Conservation (phyloP, 352 stramenopile species). For the Phytophthora megakarya region DNA sequence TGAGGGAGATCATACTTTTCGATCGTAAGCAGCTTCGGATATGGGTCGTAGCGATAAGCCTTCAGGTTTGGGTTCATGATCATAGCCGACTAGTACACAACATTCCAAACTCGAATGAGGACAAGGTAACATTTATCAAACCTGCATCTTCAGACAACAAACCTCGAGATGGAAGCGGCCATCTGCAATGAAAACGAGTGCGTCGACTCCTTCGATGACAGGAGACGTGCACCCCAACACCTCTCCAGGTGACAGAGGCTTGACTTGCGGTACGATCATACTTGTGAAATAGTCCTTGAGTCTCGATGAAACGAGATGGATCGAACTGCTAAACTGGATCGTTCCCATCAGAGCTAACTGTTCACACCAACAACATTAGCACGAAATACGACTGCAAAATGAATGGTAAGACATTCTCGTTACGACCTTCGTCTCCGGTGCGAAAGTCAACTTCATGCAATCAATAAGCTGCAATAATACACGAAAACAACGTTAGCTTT, state of each 20-base stretch:
- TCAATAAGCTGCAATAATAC: constrained; percentile 82
- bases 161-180: constrained; percentile 99
- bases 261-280: constrained; percentile 94
- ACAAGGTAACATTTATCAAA: background rate
- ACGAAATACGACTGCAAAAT: background rate
- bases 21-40: constrained; percentile 96
- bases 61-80: constrained; percentile 97
- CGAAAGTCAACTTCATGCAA: constrained; percentile 94
- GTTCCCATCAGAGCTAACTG: constrained; percentile 94
- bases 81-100: constrained; percentile 89
- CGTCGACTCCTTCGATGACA: constrained; percentile 89
- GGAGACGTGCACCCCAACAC: constrained; percentile 99
- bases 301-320: constrained; percentile 80
- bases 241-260: constrained; percentile 97
- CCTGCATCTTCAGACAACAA: background rate
- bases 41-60: constrained; percentile 99
- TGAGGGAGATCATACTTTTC: constrained; percentile 97
- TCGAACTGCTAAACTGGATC: constrained; percentile 95
- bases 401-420: background rate
- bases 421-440: constrained; percentile 67
- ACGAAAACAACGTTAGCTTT: constrained; percentile 5
- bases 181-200: constrained; percentile 98
- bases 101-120: background rate
- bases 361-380: constrained; percentile 3
- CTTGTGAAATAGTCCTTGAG: constrained; percentile 84